Evolutionary conservation across 2,329 filamentous ascomycete species (phyloP).

Genomic region (Trichothecium sympodiale): DNA sequence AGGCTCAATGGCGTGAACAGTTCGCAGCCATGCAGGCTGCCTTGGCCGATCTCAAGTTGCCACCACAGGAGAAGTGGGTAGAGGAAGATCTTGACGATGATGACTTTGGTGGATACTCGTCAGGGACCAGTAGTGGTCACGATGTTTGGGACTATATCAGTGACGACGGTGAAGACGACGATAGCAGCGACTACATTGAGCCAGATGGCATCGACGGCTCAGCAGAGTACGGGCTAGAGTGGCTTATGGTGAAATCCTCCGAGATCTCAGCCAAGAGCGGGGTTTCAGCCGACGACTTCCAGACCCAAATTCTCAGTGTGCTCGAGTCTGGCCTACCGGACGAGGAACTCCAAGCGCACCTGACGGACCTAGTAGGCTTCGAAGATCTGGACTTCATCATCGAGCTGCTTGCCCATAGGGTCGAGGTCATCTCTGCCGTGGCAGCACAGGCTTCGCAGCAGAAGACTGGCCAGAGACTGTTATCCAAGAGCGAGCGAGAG

Average conservation of each 20-base stretch:
- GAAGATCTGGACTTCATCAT: conserved; percentile 90
- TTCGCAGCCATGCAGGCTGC: conserved; percentile 78
- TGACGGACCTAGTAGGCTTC: conserved; percentile 86
- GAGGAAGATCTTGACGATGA: conserved; percentile 49
- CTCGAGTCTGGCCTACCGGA: conserved; percentile 58
- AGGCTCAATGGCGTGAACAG: conserved; percentile 71
- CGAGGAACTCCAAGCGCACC: conserved; percentile 80
- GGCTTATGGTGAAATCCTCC: conserved; percentile 62
- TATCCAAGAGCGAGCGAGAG: conserved; percentile 69
- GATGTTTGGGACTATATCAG: conserved; percentile 93
- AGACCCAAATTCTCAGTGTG: conserved; percentile 66
- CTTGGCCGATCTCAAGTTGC: conserved; percentile 56
- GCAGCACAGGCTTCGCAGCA: conserved; percentile 22
- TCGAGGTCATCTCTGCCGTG: conserved; percentile 47
- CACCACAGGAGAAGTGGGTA: conserved; percentile 20
- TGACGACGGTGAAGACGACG: conserved; percentile 54
- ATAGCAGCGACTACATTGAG: conserved; percentile 55
- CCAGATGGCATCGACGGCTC: conserved; percentile 18
- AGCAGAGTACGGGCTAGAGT: conserved; percentile 44
- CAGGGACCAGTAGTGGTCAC: conserved; percentile 51
- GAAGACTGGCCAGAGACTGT: conserved; percentile 35
- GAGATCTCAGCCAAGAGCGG: conserved; percentile 56
- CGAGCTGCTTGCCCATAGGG: conserved; percentile 71
- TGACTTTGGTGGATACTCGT: conserved; percentile 44
- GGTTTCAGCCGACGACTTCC: conserved; percentile 57